Base-by-base conservation (phyloP, 2,329 filamentous ascomycete species). In the Diaporthe citri region DNA sequence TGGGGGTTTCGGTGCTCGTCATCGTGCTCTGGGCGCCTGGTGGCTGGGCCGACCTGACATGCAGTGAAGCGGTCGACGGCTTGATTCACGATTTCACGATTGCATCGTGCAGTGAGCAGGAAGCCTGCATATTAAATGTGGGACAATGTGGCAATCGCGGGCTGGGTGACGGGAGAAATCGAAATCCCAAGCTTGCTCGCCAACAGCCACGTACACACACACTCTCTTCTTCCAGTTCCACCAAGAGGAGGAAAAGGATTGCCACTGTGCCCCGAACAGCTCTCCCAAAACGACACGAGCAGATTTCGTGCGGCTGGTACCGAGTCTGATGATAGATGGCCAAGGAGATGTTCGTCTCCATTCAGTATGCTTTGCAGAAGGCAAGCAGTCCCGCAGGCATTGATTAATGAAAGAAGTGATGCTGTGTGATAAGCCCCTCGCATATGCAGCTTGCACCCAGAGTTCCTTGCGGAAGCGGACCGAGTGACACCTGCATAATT, bases 401-500 rank as follows among this genome's bases (percentile, higher is more conserved):
- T 64, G 46, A 72, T 51, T 72, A 60, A 72, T 48, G 25, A 55
- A 43, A 55, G 57, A 72, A 72, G 71, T 56, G 71, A 72, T 72
- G 59, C 60, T 72, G 59, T 69, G 64, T 72, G 71, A 64, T 64
- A 36, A 43, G n/a, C 66, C 62, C 70, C 73, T 72, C 56, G 73
- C 73, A 76, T 75, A 76, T 76, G 73, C 73, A 76, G 55, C 69
- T 64, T 64, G 52, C 69, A 59, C 48, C 70, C 51, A 69, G 73
- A 72, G 67, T 72, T 66, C 67, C 60, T 22, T 62, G 55, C 73
- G 75, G 75, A 75, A 72, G 69, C 75, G 75, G 73, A 74, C 75
- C 75, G 75, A 75, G 52, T 75, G 72, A 70, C 72, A 76, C 66
- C 73, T 76, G 75, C 75, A 76, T 71, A 64, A 64, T 57, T 73